Percentiles rank a stretch among this genome's conserved stretches.
phyloP scores from a whole-genome alignment of 2,329 filamentous ascomycete genomes.

The Stemphylium beticola region DNA sequence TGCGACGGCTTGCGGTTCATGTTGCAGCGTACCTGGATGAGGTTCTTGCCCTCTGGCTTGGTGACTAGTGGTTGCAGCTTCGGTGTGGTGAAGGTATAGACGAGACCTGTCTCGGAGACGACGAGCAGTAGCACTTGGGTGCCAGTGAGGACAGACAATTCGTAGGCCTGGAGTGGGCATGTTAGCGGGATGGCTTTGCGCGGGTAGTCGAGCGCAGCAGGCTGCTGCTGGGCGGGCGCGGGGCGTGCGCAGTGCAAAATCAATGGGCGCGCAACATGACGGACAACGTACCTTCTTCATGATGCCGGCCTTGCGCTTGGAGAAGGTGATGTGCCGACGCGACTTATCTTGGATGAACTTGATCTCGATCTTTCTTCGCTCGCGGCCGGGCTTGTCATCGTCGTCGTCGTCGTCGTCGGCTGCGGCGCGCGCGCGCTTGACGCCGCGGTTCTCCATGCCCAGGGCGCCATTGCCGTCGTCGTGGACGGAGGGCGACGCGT shows the following conservation, averaged over 20 bases:
- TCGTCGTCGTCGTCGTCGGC: conserved; percentile 96
- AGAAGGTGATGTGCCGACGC: conserved; percentile 98
- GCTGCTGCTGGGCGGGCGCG: conserved; percentile 20
- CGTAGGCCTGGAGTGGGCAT: conserved; percentile 75
- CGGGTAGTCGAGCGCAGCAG: conserved; percentile 21
- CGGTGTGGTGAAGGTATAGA: conserved; percentile 98
- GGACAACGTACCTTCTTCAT: conserved; percentile 96
- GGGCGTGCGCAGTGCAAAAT: not conserved
- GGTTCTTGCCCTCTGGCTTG: conserved; percentile 98
- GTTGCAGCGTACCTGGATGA: conserved; percentile 81
- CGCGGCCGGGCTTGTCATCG: conserved; percentile 95
- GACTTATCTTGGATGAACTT: conserved; percentile 99
- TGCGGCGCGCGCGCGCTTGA: conserved; percentile 85
- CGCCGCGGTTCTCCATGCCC: conserved; percentile 71
- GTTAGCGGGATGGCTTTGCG: conserved; percentile 42
- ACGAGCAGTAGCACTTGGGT: conserved; percentile 96
- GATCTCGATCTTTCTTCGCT: conserved; percentile 99
- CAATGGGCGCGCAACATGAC: not conserved
- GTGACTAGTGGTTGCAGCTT: conserved; percentile 98
- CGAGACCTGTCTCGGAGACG: conserved; percentile 94
- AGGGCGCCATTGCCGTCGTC: conserved; percentile 59
- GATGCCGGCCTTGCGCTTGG: conserved; percentile 98
- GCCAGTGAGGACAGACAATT: conserved; percentile 94
- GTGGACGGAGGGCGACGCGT: conserved; percentile 57
- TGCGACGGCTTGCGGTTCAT: conserved; percentile 8